phyloP scores from a whole-genome alignment of 352 stramenopile genomes.

The Stramenopiles sp. region DNA sequence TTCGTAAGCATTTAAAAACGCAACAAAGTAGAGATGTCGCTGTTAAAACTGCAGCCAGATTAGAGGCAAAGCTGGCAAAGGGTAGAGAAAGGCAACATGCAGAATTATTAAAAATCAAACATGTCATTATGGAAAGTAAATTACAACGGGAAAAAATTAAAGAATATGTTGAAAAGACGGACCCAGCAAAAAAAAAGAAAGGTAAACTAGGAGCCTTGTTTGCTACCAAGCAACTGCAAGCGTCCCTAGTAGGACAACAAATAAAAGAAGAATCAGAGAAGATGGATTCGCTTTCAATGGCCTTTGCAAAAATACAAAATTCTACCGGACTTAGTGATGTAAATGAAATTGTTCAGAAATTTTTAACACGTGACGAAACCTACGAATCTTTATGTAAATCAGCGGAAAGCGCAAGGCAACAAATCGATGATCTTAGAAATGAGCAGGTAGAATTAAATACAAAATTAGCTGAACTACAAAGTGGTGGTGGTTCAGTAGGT shows the following conservation, averaged over 20 bases:
- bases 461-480: neutral
- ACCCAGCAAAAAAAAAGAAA: neutral
- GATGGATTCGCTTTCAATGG: neutral
- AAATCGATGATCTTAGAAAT: neutral
- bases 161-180: neutral
- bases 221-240: neutral
- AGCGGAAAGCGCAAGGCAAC: neutral
- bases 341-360: neutral
- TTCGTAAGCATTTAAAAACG: neutral
- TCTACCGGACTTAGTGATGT: neutral
- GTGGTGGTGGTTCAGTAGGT: neutral
- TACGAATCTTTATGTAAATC: neutral
- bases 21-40: neutral
- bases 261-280: neutral
- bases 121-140: neutral
- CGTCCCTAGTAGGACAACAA: neutral
- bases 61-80: neutral
- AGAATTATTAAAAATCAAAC: neutral
- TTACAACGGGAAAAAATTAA: neutral
- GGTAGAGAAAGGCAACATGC: neutral
- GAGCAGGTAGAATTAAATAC: neutral
- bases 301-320: neutral
- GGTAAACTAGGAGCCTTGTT: neutral
- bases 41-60: neutral
- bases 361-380: neutral